Base-by-base conservation (phyloP, 345 rosid genomes). In the Lepidium didymum region DNA sequence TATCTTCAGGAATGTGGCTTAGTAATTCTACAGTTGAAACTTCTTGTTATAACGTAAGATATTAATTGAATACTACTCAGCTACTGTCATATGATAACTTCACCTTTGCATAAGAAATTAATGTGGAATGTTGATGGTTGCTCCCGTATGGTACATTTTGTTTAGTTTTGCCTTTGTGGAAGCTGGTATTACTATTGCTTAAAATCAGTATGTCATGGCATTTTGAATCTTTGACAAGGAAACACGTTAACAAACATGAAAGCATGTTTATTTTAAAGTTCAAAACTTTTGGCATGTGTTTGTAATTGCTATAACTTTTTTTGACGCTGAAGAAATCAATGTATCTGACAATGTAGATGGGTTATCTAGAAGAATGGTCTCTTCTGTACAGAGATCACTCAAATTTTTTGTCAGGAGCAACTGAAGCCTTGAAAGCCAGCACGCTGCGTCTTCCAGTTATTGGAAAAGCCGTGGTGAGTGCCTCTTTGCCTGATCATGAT, bases 351-450 rank as follows among this genome's bases (percentile, higher is more conserved):
- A 72, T 74, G 75, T 70, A 93, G 97, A 77, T 88, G 70, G 31
- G 76, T 49, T 75, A 62, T 76, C 76, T 93, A 72, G 96, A 93
- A 75, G 84, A 81, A 62, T 93, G 97, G 96, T 75, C 89, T 60
- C 82, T 73, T 73, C 51, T 90, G 42, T 96, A 93, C 57, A 79
- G 79, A 75, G 88, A 83, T 74, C 93, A 90, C 73, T 82, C 78
- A 8, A 81, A 56, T 75, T 90, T 92, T 57, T 78, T 88, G 85
- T 75, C 65, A 44, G 95, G 89, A 72, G 96, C 97, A 70, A 87
- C 80, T 14, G 96, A 84, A 87, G 88, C 98, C 69, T 80, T 90
- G 80, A 85, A 78, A 83, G 98, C 98, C 72, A 93, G 97, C 74
- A 90, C 96, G 5, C 94, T 93, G 50, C 96, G 97, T 69, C 97